Base-by-base conservation (phyloP, 768 basidiomycete genomes). In the Suillus fuscotomentosus region DNA sequence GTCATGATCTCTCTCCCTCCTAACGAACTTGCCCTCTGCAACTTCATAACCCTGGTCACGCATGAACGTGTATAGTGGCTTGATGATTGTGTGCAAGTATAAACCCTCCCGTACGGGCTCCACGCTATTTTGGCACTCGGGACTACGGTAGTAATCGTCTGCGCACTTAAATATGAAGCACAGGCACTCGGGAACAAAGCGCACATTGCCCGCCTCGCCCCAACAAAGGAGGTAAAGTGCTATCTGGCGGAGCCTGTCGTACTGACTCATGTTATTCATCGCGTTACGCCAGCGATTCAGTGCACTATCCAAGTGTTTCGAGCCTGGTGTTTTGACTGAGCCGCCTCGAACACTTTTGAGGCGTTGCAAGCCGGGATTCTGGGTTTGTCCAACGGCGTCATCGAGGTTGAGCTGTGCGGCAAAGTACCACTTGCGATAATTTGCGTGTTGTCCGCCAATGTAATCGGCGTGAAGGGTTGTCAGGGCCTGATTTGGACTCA, bases 91-190 rank as follows among this genome's bases (percentile, higher is more conserved):
- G 64, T 92, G 86, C 60, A 99, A 86, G 78, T 97, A 99, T 56
- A 99, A 79, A 36, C 97, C 97, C 73, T 99, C 97, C 11, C 92
- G 92, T 2, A 98, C 93, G 5, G 96, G 91, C 51, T 99, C 97
- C 34, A 93, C 78, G 68, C 89, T 83, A 78, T 94, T 97, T 79
- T 99, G 97, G 74, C 97, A 99, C 75, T 99, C 97, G 34, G 97
- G 90, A 65, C 93, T 95, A 65, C 97, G 92, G 77, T 99, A 99
- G 76, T 99, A 99, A 80, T 99, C 97, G 77, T 99, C 97, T 64
- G 97, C 97, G 73, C 97, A 99, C 79, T 99, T 99, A 89, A 99
- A 99, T 73, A 99, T 97, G 85, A 99, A 99, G 82, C 97, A 98
- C 55, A 99, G 80, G 70, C 92, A 94, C 74, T 99, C 97, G 13